Evolutionary conservation across 805 yeast genomes (phyloP), one percentile per base, ranked within the genome.

Genomic region (Saturnispora sekii): DNA sequence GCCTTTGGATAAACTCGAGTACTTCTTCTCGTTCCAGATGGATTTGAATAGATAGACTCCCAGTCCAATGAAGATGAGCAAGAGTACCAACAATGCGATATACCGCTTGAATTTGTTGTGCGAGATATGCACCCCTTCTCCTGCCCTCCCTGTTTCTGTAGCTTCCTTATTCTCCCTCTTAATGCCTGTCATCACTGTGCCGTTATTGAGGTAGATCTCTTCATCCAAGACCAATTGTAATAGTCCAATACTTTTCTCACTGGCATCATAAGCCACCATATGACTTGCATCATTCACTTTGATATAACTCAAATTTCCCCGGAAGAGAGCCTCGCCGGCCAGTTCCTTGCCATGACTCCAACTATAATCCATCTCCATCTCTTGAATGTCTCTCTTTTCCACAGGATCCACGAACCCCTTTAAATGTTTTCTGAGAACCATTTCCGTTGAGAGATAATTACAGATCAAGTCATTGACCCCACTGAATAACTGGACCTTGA

Each of bases 381-480:
- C 41, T 11, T 42, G 35, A 34, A 48, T 43, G 29, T 36, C 48
- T 34, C 37, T 11, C 32, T 17, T 12, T 14, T 30, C 14, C 47
- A 32, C 17, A 35, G 11, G 7, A 4, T n/a, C 10, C 60, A 47
- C 32, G 32, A 43, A 45, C 3, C 39, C 26, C 2, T 16, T n/a
- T 10, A 44, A n/a, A 39, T 93, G 53, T 38, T 74, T 68, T 7
- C 70, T 61, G 39, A 89, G 79, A 61, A 84, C 63, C 53, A 72
- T 69, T 53, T 83, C 81, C 2, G 86, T 79, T 17, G 97, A 95
- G 35, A 72, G 53, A 55, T 77, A 75, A 58, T 93, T 93, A 66
- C 98, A 93, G 45, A 93, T 84, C 38, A 86, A 72, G 63, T 93
- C 98, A 53, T 80, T 76, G 52, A 84, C 87, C 37, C 98, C 98